Evolutionary conservation across 2,329 filamentous ascomycete species (phyloP), one percentile per base, ranked within the genome.

Genomic region (Penicillium sumatraense): DNA sequence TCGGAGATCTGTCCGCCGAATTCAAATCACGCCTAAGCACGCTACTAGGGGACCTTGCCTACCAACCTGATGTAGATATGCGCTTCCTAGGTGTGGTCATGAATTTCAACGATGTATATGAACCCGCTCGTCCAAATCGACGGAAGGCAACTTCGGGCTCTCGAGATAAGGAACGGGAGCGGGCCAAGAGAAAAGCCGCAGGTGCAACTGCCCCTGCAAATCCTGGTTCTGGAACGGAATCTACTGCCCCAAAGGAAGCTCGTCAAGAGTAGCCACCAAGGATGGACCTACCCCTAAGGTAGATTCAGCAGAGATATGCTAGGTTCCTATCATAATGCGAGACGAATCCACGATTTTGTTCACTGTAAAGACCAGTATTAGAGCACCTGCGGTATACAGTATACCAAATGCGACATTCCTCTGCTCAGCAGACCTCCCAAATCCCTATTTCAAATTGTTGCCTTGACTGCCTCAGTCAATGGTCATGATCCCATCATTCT

Each of bases 91-190:
- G 91, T 35, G 92, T 98, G 44, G 90, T 95, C 36, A 98, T 99
- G 91, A 99, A 98, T 76, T 99, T 98, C 76, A 99, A 99, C 75
- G 93, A 98, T 72, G 90, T 96, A 23, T 98, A 98, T 74, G 85
- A 90, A 74, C 90, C 91, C 13, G 84, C 87, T 66, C 84, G 87
- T 26, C 71, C 86, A 87, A 75, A 77, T 10, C 40, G 82, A 55
- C 68, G 71, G 33, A 66, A 70, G 36, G 54, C 67, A 13, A 67
- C 62, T 5, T 53, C 64, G 2, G 68, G 58, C 24, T 64, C 68
- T n/a, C 70, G 67, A 16, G 74, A 72, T 35, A 74, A 64, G 49
- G 59, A 65, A 33, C 59, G 65, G 55, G 63, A 68, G 42, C 54
- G 51, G 10, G 60, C 61, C 10, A 67, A 65, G 51, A 65, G 68